Evolutionary conservation across 257 asterid species (phyloP).

Genomic region (Eustoma russellianum): DNA sequence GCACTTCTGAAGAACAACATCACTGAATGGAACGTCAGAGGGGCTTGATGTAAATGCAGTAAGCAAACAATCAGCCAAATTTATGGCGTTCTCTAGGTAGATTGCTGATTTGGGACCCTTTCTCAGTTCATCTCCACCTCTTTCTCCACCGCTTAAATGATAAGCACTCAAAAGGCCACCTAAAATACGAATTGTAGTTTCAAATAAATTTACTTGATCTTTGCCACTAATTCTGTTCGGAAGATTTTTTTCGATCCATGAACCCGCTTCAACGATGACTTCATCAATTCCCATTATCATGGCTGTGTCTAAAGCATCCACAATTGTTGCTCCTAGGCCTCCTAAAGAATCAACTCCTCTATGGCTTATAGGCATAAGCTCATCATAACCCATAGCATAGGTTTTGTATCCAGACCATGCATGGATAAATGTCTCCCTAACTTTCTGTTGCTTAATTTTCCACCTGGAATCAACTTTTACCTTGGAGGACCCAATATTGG

Average conservation of each 20-base stretch:
- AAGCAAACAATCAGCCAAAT: slow-evolving; percentile 77
- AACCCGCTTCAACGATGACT: slow-evolving; percentile 69
- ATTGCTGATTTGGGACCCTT: slow-evolving; percentile 67
- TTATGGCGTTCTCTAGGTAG: slow-evolving; percentile 79
- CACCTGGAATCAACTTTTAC: slow-evolving; percentile 39
- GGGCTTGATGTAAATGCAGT: slow-evolving; percentile 86
- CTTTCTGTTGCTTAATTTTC: slow-evolving; percentile 59
- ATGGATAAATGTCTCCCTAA: slow-evolving; percentile 80
- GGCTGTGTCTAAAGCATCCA: slow-evolving; percentile 95
- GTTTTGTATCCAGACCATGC: slow-evolving; percentile 87
- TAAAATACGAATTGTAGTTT: slow-evolving; percentile 80
- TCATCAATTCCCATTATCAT: slow-evolving; percentile 87
- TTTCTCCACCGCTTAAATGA: slow-evolving; percentile 69
- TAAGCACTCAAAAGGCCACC: slow-evolving; percentile 98
- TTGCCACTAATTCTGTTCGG: slow-evolving; percentile 51
- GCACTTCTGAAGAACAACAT: slow-evolving; percentile 58
- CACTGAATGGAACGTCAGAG: slow-evolving; percentile 74
- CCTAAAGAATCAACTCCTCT: slow-evolving; percentile 81
- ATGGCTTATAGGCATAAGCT: slow-evolving; percentile 87
- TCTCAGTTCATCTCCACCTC: slow-evolving; percentile 33
- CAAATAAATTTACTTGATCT: slow-evolving; percentile 92
- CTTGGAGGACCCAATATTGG: slow-evolving; percentile 26
- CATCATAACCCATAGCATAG: slow-evolving; percentile 86
- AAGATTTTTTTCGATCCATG: slow-evolving; percentile 79
- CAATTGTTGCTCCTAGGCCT: slow-evolving; percentile 90